Evolutionary conservation across 192 early-diverging fungal species (phyloP).

Genomic region (Backusella psychrophila): DNA sequence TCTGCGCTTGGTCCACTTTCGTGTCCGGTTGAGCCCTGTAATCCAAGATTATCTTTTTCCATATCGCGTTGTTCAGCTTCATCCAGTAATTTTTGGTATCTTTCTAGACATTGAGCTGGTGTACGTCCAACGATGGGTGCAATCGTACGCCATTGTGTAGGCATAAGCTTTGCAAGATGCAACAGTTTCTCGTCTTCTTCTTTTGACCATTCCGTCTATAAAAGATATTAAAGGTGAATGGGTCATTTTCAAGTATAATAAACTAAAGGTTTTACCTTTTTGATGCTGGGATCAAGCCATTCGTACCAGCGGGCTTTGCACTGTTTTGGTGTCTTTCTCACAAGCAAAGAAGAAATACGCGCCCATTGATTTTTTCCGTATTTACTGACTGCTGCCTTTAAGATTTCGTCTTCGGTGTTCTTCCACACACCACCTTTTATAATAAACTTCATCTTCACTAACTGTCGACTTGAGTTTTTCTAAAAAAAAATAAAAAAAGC

Average conservation of each 20-base stretch:
- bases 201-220: conserved; percentile 93
- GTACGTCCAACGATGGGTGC: conserved; percentile 98
- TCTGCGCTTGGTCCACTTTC: conserved; percentile 82
- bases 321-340: conserved; percentile 95
- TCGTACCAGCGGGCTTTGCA: conserved; percentile 99
- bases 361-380: conserved; percentile 99
- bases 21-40: conserved; percentile 58
- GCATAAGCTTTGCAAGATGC: conserved; percentile 98
- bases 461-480: background rate
- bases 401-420: conserved; percentile 98
- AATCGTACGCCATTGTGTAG: conserved; percentile 99
- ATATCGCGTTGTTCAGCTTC: conserved; percentile 89
- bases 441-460: conserved; percentile 41
- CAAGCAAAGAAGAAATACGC: conserved; percentile 93
- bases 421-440: conserved; percentile 98
- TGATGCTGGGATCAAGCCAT: conserved; percentile 99
- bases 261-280: conserved; percentile 59
- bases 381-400: conserved; percentile 97
- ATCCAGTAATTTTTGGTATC: conserved; percentile 94
- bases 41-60: conserved; percentile 52
- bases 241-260: background rate
- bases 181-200: conserved; percentile 98
- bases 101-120: conserved; percentile 93
- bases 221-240: background rate
- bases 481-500: conserved; percentile 1